phyloP scores from a whole-genome alignment of 768 basidiomycete species.

The Gautieria morchelliformis region DNA sequence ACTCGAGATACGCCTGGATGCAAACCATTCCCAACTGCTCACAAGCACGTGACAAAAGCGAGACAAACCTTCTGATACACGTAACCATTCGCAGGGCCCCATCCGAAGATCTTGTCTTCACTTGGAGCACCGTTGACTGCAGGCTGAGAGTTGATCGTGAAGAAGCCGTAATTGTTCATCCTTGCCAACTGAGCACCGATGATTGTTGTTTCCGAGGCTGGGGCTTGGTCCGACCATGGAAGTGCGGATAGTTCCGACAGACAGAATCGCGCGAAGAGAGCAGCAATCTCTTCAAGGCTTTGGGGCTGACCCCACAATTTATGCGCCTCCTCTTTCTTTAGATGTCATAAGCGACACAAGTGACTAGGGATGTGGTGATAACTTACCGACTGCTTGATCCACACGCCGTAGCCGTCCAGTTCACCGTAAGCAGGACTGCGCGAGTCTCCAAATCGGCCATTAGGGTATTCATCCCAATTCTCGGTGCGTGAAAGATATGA shows the following conservation, averaged over 20 bases:
- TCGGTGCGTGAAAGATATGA: slow-evolving; percentile 95
- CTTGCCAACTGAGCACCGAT: slow-evolving; percentile 72
- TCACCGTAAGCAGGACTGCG: slow-evolving; percentile 98
- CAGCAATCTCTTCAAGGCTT: slow-evolving; percentile 50
- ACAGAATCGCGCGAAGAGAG: slow-evolving; percentile 83
- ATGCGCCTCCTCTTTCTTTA: slow-evolving; percentile 76
- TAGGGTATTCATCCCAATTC: slow-evolving; percentile 99
- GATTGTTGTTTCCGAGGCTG: slow-evolving; percentile 70
- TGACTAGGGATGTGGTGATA: no score
- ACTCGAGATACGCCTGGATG: slow-evolving; percentile 84
- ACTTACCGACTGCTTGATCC: slow-evolving; percentile 78
- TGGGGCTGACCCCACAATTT: slow-evolving; percentile 83
- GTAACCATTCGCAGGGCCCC: slow-evolving; percentile 91
- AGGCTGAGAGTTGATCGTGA: slow-evolving; percentile 96
- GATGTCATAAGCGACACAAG: not conserved
- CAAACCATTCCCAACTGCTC: not conserved
- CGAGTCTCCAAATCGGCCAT: slow-evolving; percentile 96
- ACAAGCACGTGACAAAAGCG: slow-evolving; percentile 3
- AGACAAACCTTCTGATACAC: slow-evolving; percentile 81
- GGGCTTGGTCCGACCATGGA: slow-evolving; percentile 92
- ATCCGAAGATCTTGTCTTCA: slow-evolving; percentile 79
- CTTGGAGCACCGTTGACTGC: slow-evolving; percentile 86
- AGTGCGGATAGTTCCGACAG: slow-evolving; percentile 59
- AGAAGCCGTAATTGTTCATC: slow-evolving; percentile 86
- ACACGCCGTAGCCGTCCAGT: slow-evolving; percentile 92